Base-by-base conservation (phyloP, 306 rosid species). In the Glycine soja region DNA sequence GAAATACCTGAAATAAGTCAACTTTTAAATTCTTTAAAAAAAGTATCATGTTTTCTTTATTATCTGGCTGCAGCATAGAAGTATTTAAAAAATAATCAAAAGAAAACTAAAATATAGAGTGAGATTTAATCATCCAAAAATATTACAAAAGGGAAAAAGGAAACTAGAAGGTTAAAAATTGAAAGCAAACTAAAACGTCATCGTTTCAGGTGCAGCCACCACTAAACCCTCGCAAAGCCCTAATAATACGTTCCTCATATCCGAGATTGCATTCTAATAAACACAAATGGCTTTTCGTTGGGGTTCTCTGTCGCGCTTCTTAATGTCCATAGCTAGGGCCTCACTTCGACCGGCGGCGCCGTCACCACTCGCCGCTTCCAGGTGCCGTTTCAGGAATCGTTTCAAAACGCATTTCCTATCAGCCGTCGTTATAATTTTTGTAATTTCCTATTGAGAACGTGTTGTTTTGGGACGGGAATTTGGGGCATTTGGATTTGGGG, bases 211-310 rank as follows among this genome's bases (percentile, higher is more conserved):
- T 1, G 19, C 59, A 10, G 12, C n/a, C 58, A 63, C 5, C 30
- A 24, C 30, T 34, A 90, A 90, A 90, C 97, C 97, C 92, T 90
- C 72, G 32, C 86, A 89, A 89, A 90, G 76, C 97, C 95, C 88
- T 84, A 10, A 38, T 45, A 53, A 16, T 7, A n/a, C 24, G 8
- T 16, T 67, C 52, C 64, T 8, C 40, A 36, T 3, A 69, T 36
- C 34, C 45, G 30, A 24, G 30, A 24, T 24, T 24, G 30, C 30
- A 24, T 24, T 0, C 30, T 2, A 24, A 24, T 24, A 24, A 24
- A 24, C 30, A 24, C 2, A 40, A 19, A 76, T 84, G 91, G 87
- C 98, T 78, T 90, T 86, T 90, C 94, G 99, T 54, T 90, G 93
- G 16, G 94, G 92, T 77, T 90, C 97, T 70, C 46, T 90, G 0